phyloP scores from a whole-genome alignment of 2,329 filamentous ascomycete species.

The Colletotrichum truncatum region DNA sequence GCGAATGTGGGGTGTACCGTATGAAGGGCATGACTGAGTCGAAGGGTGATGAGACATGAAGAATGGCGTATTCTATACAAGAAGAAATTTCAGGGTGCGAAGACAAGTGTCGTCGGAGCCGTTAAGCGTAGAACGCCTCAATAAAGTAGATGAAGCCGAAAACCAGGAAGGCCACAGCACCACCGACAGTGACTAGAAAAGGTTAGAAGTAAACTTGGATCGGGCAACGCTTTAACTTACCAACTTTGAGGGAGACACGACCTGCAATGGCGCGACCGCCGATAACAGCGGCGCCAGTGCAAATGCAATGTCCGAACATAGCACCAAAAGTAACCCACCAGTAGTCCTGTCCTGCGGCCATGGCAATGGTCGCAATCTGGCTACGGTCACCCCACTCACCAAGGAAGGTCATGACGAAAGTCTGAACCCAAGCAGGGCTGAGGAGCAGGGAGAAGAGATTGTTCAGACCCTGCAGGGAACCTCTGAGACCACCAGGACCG shows the following conservation, averaged over 20 bases:
- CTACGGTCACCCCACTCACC: constrained; percentile 98
- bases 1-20: background rate
- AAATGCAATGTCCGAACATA: constrained; percentile 85
- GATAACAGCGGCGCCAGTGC: constrained; percentile 90
- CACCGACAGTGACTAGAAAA: constrained; percentile 85
- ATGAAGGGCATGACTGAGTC: background rate
- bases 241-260: constrained; percentile 92
- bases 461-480: constrained; percentile 70
- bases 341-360: constrained; percentile 98
- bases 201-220: constrained; percentile 33
- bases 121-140: constrained; percentile 74
- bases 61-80: constrained; percentile 20
- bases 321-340: constrained; percentile 98
- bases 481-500: constrained; percentile 41
- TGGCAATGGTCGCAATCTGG: constrained; percentile 98
- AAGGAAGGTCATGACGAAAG: constrained; percentile 98
- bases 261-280: constrained; percentile 94
- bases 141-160: constrained; percentile 93
- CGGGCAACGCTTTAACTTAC: constrained; percentile 68
- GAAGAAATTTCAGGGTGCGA: background rate
- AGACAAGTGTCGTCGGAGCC: background rate
- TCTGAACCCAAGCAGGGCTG: constrained; percentile 98
- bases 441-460: constrained; percentile 90
- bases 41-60: background rate
- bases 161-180: constrained; percentile 86